Evolutionary conservation across 192 early-diverging fungal genomes (phyloP).

Genomic region (Phycomyces nitens): DNA sequence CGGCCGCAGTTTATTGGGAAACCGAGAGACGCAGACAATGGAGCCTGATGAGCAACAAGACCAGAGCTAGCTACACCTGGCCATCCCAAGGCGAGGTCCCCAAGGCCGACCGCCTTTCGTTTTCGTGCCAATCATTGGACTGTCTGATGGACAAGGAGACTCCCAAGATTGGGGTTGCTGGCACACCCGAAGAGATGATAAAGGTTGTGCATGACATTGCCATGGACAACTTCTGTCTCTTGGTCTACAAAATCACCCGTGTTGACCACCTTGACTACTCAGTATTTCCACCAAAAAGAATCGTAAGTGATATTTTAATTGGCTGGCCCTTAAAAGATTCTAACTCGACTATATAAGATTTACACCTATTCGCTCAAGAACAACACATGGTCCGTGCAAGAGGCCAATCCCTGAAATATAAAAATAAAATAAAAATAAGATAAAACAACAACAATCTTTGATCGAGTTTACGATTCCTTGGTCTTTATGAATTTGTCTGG

Average conservation of each 20-base stretch:
- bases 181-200: slow-evolving; percentile 18
- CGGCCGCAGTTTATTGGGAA: slow-evolving; percentile 68
- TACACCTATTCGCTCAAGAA: background rate
- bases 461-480: too few relatives aligned
- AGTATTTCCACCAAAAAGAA: slow-evolving; percentile 47
- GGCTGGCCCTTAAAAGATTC: too few relatives aligned
- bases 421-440: background rate
- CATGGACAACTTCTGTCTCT: slow-evolving; percentile 70
- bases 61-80: slow-evolving; percentile 69
- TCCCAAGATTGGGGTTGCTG: slow-evolving; percentile 5
- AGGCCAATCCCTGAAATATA: slow-evolving; percentile 7
- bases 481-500: too few relatives aligned
- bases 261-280: slow-evolving; percentile 59
- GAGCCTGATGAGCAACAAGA: slow-evolving; percentile 49
- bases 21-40: slow-evolving; percentile 52
- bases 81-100: slow-evolving; percentile 57
- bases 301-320: slow-evolving; percentile 29
- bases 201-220: slow-evolving; percentile 63
- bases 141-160: slow-evolving; percentile 21
- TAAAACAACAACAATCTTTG: too few relatives aligned
- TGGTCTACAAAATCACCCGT: slow-evolving; percentile 61
- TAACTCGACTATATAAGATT: too few relatives aligned
- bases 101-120: slow-evolving; percentile 43
- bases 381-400: background rate
- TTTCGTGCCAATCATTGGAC: slow-evolving; percentile 57